Evolutionary conservation across 2,329 filamentous ascomycete species (phyloP).

Genomic region (Ophiostoma sp.): DNA sequence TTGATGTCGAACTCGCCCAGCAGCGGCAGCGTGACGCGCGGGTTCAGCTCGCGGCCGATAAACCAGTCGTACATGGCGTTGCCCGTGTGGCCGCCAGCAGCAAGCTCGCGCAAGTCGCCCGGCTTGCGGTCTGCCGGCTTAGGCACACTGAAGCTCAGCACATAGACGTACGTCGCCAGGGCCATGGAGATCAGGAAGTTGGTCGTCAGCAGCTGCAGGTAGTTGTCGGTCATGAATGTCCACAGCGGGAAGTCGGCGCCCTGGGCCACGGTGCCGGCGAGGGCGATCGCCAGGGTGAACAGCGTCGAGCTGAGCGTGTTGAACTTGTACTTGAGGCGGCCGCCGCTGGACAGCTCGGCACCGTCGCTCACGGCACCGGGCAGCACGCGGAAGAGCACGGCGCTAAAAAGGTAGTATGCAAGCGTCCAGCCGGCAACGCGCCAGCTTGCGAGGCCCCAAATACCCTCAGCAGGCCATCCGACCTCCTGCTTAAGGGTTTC

Average conservation of each 20-base stretch:
- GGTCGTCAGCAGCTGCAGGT: slow-evolving; percentile 74
- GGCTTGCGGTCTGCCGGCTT: slow-evolving; percentile 41
- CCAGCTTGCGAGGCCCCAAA: slow-evolving; percentile 64
- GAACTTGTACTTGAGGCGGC: slow-evolving; percentile 74
- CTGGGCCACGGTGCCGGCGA: slow-evolving; percentile 67
- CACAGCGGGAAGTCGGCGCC: slow-evolving; percentile 82
- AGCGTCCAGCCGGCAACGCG: slow-evolving; percentile 64
- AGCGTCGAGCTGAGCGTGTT: slow-evolving; percentile 72
- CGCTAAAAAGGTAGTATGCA: slow-evolving; percentile 71
- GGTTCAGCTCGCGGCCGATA: slow-evolving; percentile 92
- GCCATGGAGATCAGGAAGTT: slow-evolving; percentile 71
- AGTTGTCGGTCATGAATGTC: slow-evolving; percentile 91
- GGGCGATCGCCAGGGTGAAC: slow-evolving; percentile 63
- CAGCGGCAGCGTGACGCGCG: slow-evolving; percentile 69
- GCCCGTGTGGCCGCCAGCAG: slow-evolving; percentile 72
- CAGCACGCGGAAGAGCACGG: slow-evolving; percentile 68
- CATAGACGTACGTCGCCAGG: slow-evolving; percentile 73
- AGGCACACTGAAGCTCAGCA: slow-evolving; percentile 68
- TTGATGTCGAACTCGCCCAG: slow-evolving; percentile 88
- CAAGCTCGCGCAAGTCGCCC: slow-evolving; percentile 74
- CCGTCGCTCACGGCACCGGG: slow-evolving; percentile 70
- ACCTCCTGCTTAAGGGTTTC: slow-evolving; percentile 71
- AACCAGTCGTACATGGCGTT: slow-evolving; percentile 94
- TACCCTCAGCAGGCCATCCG: slow-evolving; percentile 70
- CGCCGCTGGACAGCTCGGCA: slow-evolving; percentile 62